Evolutionary conservation across 768 basidiomycete species (phyloP).

Genomic region (Clathrus columnatus): DNA sequence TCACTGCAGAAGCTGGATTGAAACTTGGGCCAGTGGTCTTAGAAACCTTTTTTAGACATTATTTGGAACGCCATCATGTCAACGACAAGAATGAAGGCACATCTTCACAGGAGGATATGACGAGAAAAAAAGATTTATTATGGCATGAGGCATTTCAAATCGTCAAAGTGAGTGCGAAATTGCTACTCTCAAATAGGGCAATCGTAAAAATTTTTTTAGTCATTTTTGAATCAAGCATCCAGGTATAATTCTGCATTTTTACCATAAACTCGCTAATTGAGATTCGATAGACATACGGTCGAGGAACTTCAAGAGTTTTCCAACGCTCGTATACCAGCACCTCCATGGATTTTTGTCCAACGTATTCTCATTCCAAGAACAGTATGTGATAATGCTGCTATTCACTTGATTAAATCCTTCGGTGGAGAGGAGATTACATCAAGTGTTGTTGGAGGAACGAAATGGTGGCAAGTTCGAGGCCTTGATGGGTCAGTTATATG

Average conservation of each 20-base stretch:
- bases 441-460: constrained; percentile 74
- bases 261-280: background rate
- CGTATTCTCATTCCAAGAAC: constrained; percentile 65
- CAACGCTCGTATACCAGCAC: constrained; percentile 74
- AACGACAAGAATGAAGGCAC: constrained; percentile 29
- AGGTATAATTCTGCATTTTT: constrained; percentile 36
- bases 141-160: constrained; percentile 76
- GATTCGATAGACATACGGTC: constrained; percentile 61
- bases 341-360: constrained; percentile 74
- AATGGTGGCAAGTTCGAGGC: constrained; percentile 97
- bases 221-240: constrained; percentile 67
- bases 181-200: background rate
- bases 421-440: constrained; percentile 70
- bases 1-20: constrained; percentile 54
- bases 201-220: constrained; percentile 26
- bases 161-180: constrained; percentile 46
- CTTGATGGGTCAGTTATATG: constrained; percentile 40
- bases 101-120: constrained; percentile 25
- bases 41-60: constrained; percentile 79
- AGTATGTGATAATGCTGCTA: constrained; percentile 68
- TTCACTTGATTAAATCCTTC: constrained; percentile 61
- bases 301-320: constrained; percentile 67
- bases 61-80: constrained; percentile 46
- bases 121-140: constrained; percentile 66
- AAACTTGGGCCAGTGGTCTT: constrained; percentile 64